Evolutionary conservation across 2,329 filamentous ascomycete genomes (phyloP).

Genomic region (Aspergillus oerlinghausenensis): DNA sequence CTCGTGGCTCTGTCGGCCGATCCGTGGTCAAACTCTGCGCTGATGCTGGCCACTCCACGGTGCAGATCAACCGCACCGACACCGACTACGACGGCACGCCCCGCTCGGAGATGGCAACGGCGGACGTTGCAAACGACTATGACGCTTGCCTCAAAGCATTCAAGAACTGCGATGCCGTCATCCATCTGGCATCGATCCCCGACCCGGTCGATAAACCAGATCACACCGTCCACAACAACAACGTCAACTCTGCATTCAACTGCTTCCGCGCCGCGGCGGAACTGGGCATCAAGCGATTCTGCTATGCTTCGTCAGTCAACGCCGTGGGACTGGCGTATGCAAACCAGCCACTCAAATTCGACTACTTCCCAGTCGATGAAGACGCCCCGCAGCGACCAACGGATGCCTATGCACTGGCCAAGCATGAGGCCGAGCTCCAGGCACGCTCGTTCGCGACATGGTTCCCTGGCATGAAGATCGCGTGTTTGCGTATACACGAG

Average conservation of each 20-base stretch:
- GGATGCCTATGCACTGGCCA: slow-evolving; percentile 35
- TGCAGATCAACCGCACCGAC: slow-evolving; percentile 33
- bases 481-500: slow-evolving; percentile 37
- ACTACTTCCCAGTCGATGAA: slow-evolving; percentile 38
- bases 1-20: slow-evolving; percentile 30
- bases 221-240: slow-evolving; percentile 33
- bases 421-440: slow-evolving; percentile 33
- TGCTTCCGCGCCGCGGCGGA: slow-evolving; percentile 36
- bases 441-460: slow-evolving; percentile 30
- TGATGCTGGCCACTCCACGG: slow-evolving; percentile 28
- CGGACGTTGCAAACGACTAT: slow-evolving; percentile 31
- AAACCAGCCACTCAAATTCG: slow-evolving; percentile 32
- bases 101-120: slow-evolving; percentile 31
- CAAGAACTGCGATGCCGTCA: slow-evolving; percentile 34
- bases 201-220: slow-evolving; percentile 32
- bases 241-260: slow-evolving; percentile 36
- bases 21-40: slow-evolving; percentile 29
- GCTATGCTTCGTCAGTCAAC: slow-evolving; percentile 37
- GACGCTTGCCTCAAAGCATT: slow-evolving; percentile 28
- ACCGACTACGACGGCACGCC: slow-evolving; percentile 25
- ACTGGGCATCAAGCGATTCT: slow-evolving; percentile 31
- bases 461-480: slow-evolving; percentile 37
- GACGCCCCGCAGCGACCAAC: slow-evolving; percentile 29
- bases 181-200: slow-evolving; percentile 37
- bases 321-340: slow-evolving; percentile 37